Evolutionary conservation across 352 stramenopile species (phyloP), one percentile per base, ranked within the genome.

Genomic region (Sclerospora graminicola): DNA sequence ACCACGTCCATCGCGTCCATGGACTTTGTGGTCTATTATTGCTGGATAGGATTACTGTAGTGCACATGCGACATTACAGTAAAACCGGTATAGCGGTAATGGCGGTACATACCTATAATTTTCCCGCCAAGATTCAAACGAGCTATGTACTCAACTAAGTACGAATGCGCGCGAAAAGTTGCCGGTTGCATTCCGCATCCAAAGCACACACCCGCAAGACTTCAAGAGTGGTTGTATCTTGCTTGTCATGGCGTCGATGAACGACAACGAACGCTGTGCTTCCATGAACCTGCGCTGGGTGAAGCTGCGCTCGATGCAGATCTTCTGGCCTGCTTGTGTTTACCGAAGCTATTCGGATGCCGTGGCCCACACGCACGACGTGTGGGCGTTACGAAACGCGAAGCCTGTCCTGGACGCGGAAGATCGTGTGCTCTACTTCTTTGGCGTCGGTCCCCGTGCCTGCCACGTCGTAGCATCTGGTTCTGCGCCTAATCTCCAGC

Each of bases 381-480:
- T 75, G 31, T 57, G 36, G 32, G 27, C 44, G 3, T 41, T 89
- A 19, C 60, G 66, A 15, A 37, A 34, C 8, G 23, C n/a, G 28
- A 84, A 84, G 35, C 73, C 73, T 3, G 60, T 50, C 48, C 55
- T 84, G n/a, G 66, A 83, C 41, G 27, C 18, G 2, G 81, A 89
- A 40, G 77, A 92, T 49, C 64, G 65, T 48, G 48, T 92, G n/a
- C 42, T 92, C 30, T 80, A 78, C 51, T 89, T 89, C 61, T 84
- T 92, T 35, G 81, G 81, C 32, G 66, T 89, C 16, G 64, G 61
- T 1, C 51, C 57, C n/a, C 41, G 37, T 10, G 62, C 58, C 9
- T 64, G 50, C 24, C 60, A 57, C 23, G 58, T 61, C n/a, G 41
- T 41, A 10, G 53, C 44, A 16, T 41, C 41, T 2, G 57, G 65